Evolutionary conservation across 1,284 basidiomycete genomes (phyloP), one percentile per base, ranked within the genome.

Genomic region (Rhodotorula mucilaginosa): DNA sequence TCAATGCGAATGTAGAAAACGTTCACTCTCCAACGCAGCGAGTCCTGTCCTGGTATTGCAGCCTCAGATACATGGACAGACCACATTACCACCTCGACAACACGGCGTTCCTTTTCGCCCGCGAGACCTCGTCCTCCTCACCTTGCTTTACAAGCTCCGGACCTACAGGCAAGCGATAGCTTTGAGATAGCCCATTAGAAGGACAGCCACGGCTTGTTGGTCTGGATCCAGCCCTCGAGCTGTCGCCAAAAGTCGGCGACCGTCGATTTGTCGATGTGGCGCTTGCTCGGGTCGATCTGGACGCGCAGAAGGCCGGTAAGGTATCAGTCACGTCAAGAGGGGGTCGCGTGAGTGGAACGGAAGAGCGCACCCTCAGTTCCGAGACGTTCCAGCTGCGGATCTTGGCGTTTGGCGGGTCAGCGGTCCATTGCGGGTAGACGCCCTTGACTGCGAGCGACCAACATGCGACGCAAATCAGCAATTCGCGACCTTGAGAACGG

Each of bases 381-480:
- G 90, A 90, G 23, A 98, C 94, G 79, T 97, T 98, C 96, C 96
- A 99, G 77, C 97, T 93, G 79, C 90, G 89, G 72, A 97, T 90
- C 75, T 90, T 92, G 0, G 88, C 82, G 76, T 95, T 95, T 51
- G 89, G 88, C 6, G 91, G 90, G 76, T 97, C 94, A 78, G 94
- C 95, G 61, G 90, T 87, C 90, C 93, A 96, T 39, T 93, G 88
- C 60, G 97, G 89, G 80, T 97, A 94, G 49, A 97, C 86, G 5
- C 94, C 94, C 80, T 94, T 94, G 46, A 97, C 93, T 95, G 21
- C 34, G 58, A 65, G 49, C 57, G 23, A n/a, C 12, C 29, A 46
- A 58, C 16, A 5, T 8, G 16, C 19, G 19, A 29, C 48, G 5
- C 56, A 56, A 16, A 16, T 4, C 5, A 1, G 2, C 26, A n/a